Evolutionary conservation across 2,329 filamentous ascomycete species (phyloP).

Genomic region (Talaromyces atroroseus): DNA sequence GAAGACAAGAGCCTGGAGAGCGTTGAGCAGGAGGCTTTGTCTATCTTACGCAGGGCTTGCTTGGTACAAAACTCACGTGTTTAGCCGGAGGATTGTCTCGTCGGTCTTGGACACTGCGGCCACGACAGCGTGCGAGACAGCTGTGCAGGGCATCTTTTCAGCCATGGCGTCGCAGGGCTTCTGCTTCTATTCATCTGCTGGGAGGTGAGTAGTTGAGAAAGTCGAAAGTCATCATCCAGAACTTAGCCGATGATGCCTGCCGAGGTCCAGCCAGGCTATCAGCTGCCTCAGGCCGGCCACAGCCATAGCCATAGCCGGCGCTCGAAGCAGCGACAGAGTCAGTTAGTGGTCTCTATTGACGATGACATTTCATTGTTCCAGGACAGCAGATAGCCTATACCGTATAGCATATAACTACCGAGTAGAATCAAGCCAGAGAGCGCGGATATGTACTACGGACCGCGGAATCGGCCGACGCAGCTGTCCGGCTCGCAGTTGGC

Average conservation of each 20-base stretch:
- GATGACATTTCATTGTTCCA: too few species aligned
- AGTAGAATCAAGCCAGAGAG: too few species aligned
- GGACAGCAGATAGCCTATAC: neutral
- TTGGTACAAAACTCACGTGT: constrained; percentile 16
- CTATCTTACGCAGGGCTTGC: too few species aligned
- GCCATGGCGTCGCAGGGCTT: neutral
- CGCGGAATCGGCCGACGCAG: constrained; percentile 7
- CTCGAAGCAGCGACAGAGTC: too few species aligned
- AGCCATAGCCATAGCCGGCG: too few species aligned
- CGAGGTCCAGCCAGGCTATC: constrained; percentile 1
- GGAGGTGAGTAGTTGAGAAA: neutral
- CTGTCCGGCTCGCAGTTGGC: neutral
- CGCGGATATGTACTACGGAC: too few species aligned
- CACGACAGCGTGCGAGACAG: constrained; percentile 1
- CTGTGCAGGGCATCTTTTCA: constrained; percentile 4
- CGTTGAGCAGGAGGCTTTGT: neutral
- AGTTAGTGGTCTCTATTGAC: too few species aligned
- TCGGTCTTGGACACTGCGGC: constrained; percentile 11
- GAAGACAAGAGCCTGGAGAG: constrained; percentile 60
- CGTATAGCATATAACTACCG: too few species aligned
- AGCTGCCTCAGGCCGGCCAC: too few species aligned
- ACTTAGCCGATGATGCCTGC: neutral
- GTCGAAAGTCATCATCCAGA: too few species aligned
- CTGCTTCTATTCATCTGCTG: too few species aligned
- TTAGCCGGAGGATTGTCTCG: constrained; percentile 14